A percentile compares a stretch with the other conserved stretches of the same genome.
phyloP scores from a whole-genome alignment of 441 rosid genomes.

The Jatropha podagrica region DNA sequence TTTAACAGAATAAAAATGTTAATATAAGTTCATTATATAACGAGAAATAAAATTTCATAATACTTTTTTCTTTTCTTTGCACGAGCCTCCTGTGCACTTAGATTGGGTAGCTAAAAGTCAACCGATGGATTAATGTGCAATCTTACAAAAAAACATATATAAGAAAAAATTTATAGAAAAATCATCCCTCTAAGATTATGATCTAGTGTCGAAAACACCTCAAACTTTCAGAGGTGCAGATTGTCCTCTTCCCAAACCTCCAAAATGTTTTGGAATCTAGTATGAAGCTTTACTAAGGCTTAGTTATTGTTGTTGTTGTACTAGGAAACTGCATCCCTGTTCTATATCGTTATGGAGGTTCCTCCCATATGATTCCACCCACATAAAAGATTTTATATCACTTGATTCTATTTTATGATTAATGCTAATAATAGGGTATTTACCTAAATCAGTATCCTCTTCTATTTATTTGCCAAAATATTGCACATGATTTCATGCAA shows the following conservation, averaged over 20 bases:
- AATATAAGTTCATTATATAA: slow-evolving; percentile 8
- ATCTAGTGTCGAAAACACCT: background rate
- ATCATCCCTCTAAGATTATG: background rate
- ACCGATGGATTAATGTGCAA: background rate
- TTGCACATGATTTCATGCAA: background rate
- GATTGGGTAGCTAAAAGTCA: background rate
- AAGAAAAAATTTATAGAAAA: background rate
- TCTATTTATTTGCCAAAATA: background rate
- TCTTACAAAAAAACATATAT: background rate
- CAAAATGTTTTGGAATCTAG: background rate
- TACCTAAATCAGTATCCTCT: background rate
- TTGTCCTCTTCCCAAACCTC: background rate
- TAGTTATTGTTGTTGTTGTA: too few relatives aligned
- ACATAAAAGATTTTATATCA: background rate
- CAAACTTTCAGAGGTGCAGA: background rate
- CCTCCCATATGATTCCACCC: background rate
- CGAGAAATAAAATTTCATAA: background rate
- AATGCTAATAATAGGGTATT: background rate
- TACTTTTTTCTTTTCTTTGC: background rate
- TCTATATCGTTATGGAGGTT: background rate
- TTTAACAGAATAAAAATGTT: background rate
- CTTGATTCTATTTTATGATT: background rate
- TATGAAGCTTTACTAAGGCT: background rate
- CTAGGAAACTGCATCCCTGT: too few relatives aligned
- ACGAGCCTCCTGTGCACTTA: background rate